phyloP scores from a whole-genome alignment of 176 grass and related monocot genomes.

The Rhynchospora breviuscula region DNA sequence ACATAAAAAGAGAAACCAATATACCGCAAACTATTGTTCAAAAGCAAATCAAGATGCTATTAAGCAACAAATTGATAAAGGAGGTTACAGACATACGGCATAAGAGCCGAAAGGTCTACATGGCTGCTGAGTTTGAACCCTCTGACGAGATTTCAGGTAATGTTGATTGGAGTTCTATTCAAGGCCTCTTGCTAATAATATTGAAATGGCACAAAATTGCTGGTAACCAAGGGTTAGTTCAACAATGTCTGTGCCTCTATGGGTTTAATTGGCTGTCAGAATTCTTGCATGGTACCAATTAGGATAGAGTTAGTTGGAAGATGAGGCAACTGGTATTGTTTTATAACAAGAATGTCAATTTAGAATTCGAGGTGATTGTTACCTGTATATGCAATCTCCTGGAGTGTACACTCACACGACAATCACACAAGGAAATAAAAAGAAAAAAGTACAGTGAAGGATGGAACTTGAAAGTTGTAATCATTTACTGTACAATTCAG shows the following conservation, averaged over 20 bases:
- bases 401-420: background rate
- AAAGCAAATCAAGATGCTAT: conserved; percentile 1
- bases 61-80: background rate
- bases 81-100: background rate
- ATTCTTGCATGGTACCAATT: background rate
- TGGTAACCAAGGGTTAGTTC: background rate
- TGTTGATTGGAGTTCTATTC: background rate
- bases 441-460: too few relatives aligned
- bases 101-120: conserved; percentile 6
- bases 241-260: background rate
- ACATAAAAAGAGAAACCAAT: too few relatives aligned
- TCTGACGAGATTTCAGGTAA: conserved; percentile 21
- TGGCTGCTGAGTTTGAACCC: conserved; percentile 6
- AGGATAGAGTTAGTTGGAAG: background rate
- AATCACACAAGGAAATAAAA: too few relatives aligned
- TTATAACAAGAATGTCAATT: background rate
- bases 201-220: background rate
- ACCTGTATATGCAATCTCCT: background rate
- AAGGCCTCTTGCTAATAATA: background rate
- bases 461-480: background rate
- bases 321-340: background rate
- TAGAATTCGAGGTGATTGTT: background rate
- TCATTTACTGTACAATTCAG: background rate
- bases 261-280: background rate
- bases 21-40: background rate